Evolutionary conservation across 176 grass and related monocot species (phyloP).

Genomic region (Leersia perrieri): DNA sequence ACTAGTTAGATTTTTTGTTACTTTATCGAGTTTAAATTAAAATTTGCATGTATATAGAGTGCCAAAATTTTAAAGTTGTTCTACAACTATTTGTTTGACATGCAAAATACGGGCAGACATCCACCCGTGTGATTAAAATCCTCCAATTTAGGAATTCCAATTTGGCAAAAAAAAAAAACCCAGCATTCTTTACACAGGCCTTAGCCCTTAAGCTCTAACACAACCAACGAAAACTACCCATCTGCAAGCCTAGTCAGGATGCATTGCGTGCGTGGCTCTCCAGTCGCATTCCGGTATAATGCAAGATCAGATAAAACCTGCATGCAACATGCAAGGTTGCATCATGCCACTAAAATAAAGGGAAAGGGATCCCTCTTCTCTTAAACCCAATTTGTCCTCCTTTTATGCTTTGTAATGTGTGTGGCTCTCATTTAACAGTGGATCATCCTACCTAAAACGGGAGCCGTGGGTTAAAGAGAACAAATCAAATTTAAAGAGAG

Average conservation of each 20-base stretch:
- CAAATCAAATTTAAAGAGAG: neutral
- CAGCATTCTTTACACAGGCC: neutral
- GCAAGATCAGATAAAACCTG: neutral
- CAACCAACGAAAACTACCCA: neutral
- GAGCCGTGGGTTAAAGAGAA: neutral
- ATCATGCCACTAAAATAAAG: neutral
- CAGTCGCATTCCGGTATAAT: slow-evolving; percentile 23
- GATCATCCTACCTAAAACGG: slow-evolving; percentile 15
- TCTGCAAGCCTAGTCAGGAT: slow-evolving; percentile 30
- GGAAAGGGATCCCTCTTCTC: slow-evolving; percentile 25
- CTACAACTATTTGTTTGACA: too few relatives aligned
- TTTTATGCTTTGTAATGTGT: neutral
- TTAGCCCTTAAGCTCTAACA: neutral
- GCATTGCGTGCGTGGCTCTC: neutral
- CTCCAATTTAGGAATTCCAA: slow-evolving; percentile 14
- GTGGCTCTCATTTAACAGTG: slow-evolving; percentile 12
- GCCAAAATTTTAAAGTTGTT: too few relatives aligned
- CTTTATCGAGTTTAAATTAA: too few relatives aligned
- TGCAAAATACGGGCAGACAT: too few relatives aligned
- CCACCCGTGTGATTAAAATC: too few relatives aligned
- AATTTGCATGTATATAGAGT: too few relatives aligned
- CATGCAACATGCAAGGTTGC: neutral
- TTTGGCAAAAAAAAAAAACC: slow-evolving; percentile 20
- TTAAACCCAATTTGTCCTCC: slow-evolving; percentile 11
- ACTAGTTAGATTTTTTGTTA: too few relatives aligned